These are phyloP conservation scores for Ustilago shanxiensis DNA, from an alignment of 1,284 basidiomycete species.

Conservation along the genomic window DNA sequence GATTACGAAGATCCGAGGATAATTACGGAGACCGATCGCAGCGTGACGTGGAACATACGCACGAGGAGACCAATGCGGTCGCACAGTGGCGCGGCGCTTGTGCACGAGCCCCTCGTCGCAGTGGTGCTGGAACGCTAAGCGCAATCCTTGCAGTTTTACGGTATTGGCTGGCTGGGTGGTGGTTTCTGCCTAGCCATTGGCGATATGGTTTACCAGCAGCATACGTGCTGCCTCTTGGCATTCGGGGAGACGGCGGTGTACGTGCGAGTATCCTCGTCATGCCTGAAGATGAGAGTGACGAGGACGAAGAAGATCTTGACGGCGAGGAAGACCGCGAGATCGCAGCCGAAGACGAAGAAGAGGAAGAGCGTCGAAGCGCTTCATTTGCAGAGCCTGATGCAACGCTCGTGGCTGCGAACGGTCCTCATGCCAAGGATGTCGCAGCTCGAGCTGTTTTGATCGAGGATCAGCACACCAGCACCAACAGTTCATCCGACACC, in stretches of 20 bases:
- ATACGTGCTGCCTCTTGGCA: conserved; percentile 60
- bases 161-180: conserved; percentile 54
- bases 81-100: conserved; percentile 46
- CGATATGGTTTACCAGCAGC: conserved; percentile 49
- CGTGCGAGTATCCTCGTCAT: conserved; percentile 57
- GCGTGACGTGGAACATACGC: conserved; percentile 19
- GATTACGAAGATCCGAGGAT: conserved; percentile 23
- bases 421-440: not conserved
- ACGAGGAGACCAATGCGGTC: conserved; percentile 19
- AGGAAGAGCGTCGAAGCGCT: conserved; percentile 24
- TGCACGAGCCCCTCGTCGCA: conserved; percentile 25
- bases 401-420: conserved; percentile 2
- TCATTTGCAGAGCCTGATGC: conserved; percentile 15
- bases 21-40: not conserved
- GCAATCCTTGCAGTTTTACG: conserved; percentile 47
- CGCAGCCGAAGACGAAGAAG: conserved; percentile 36
- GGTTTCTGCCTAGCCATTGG: conserved; percentile 56
- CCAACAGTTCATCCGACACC: conserved; percentile 37
- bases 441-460: not conserved
- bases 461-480: conserved; percentile 27
- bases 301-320: conserved; percentile 33
- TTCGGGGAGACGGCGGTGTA: conserved; percentile 59
- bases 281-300: conserved; percentile 54
- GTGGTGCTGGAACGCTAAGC: conserved; percentile 35
- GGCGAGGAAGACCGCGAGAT: conserved; percentile 43